Base-by-base conservation (phyloP, 2,329 filamentous ascomycete species). In the Emmonsiellopsis sp. region DNA sequence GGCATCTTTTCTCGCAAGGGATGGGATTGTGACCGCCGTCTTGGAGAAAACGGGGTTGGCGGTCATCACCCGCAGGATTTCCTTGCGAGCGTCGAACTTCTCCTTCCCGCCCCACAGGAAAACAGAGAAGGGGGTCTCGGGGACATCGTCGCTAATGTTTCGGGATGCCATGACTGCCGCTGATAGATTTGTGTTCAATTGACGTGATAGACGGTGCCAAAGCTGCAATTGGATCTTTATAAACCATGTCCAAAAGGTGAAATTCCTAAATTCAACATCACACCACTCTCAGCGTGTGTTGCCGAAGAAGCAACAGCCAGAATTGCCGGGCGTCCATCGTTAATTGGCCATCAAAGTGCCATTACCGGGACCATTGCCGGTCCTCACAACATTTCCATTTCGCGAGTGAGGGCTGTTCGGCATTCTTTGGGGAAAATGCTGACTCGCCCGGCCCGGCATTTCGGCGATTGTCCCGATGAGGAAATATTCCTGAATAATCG, bases 71-170 rank as follows among this genome's bases (percentile, higher is more conserved):
- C 58, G 51, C 11, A 61, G 43, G 31, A 59, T 37, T n/a, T 59
- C 52, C 44, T 55, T 60, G 15, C 60, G 57, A 34, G 54, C 54
- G 16, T 59, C 55, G 32, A 62, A 56, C 42, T 60, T 61, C 35
- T 61, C 58, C 31, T 51, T 54, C 6, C 60, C 60, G 31, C 60
- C 59, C 60, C 60, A 62, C n/a, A 62, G 58, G 31, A 62, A 62
- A 13, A 60, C 42, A 13, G 53, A 57, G 20, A 62, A 56, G 16
- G 57, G 55, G 7, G 52, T 58, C 26, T 58, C 57, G 10, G 30
- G 56, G 16, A 53, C 51, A 26, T 57, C 34, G 34, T 54, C 56
- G 50, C 58, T 59, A 26, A 61, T 60, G 37, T 60, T 55, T 51
- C 57, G 47, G n/a, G 51, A 45, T 37, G 32, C 20, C 55, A 57